phyloP scores from a whole-genome alignment of 495 filamentous ascomycete genomes.

The Penicillium paxilli region DNA sequence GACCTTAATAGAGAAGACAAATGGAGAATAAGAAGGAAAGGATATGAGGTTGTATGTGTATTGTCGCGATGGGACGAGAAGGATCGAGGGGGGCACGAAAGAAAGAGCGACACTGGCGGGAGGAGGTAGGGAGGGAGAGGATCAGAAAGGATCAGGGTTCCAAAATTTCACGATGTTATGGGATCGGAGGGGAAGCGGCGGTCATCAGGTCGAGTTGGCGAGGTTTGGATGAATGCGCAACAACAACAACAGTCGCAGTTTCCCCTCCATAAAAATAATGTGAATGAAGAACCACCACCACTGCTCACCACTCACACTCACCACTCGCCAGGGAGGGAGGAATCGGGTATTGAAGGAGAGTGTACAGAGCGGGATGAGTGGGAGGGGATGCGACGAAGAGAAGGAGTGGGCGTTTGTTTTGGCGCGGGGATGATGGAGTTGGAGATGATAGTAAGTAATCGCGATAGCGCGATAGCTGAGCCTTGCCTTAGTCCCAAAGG shows the following conservation, averaged over 20 bases:
- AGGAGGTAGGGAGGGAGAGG: not conserved
- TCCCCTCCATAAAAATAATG: constrained; percentile 25
- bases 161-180: too few species aligned
- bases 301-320: too few species aligned
- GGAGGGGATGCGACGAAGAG: constrained; percentile 2
- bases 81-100: not conserved
- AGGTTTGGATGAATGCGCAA: constrained; percentile 9
- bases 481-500: too few species aligned
- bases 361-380: not conserved
- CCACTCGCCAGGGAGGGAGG: too few species aligned
- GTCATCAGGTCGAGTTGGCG: constrained; percentile 7
- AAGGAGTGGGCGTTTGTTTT: constrained; percentile 25
- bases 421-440: constrained; percentile 16
- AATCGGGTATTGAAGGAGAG: too few species aligned
- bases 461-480: constrained; percentile 31
- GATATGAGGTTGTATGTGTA: not conserved
- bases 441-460: constrained; percentile 10
- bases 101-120: constrained; percentile 7
- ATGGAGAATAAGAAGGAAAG: too few species aligned
- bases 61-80: not conserved
- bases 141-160: not conserved
- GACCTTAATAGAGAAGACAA: too few species aligned
- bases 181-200: constrained; percentile 6
- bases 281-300: not conserved
- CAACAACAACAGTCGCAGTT: too few species aligned